phyloP scores from a whole-genome alignment of 805 yeast genomes.

The Saccharomycopsis synnaedendra region DNA sequence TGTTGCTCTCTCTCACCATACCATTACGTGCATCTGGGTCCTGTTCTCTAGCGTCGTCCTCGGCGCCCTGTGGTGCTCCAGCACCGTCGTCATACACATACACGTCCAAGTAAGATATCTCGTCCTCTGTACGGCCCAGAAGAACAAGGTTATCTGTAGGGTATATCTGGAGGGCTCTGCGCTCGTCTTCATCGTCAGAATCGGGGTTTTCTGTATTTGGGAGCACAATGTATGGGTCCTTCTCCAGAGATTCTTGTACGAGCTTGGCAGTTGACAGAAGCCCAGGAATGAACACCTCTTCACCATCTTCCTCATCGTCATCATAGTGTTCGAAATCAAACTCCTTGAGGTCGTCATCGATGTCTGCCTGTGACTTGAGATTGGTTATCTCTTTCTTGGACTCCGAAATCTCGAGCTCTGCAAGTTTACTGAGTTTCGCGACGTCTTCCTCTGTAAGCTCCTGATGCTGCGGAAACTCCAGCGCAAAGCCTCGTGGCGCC shows the following conservation, averaged over 20 bases:
- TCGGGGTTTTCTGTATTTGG: conserved; percentile 24
- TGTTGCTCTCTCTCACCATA: conserved; percentile 54
- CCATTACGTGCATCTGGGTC: conserved; percentile 37
- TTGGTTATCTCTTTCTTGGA: conserved; percentile 32
- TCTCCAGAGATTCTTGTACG: conserved; percentile 28
- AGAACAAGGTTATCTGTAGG: conserved; percentile 85
- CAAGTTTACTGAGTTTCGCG: conserved; percentile 80
- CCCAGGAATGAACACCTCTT: conserved; percentile 59
- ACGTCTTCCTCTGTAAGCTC: conserved; percentile 87
- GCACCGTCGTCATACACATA: conserved; percentile 93
- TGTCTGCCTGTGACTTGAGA: conserved; percentile 43
- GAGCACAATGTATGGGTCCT: conserved; percentile 51
- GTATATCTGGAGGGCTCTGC: conserved; percentile 72
- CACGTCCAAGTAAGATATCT: conserved; percentile 81
- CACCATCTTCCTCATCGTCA: conserved; percentile 43
- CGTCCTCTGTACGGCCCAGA: conserved; percentile 94
- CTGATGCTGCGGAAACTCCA: conserved; percentile 84
- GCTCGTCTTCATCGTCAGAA: conserved; percentile 46
- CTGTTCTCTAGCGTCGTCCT: conserved; percentile 53
- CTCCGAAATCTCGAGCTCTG: conserved; percentile 70
- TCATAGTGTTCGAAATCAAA: conserved; percentile 82
- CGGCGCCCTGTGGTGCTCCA: conserved; percentile 60
- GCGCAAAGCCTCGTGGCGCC: conserved; percentile 94
- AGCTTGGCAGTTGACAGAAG: conserved; percentile 49
- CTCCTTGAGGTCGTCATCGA: conserved; percentile 80